A percentile compares a stretch with the other conserved stretches of the same genome.
These are phyloP conservation scores for Pseudisothecium myosuroides DNA, from an alignment of 225 moss, liverwort and hornwort genomes.

Conservation along the genomic window DNA sequence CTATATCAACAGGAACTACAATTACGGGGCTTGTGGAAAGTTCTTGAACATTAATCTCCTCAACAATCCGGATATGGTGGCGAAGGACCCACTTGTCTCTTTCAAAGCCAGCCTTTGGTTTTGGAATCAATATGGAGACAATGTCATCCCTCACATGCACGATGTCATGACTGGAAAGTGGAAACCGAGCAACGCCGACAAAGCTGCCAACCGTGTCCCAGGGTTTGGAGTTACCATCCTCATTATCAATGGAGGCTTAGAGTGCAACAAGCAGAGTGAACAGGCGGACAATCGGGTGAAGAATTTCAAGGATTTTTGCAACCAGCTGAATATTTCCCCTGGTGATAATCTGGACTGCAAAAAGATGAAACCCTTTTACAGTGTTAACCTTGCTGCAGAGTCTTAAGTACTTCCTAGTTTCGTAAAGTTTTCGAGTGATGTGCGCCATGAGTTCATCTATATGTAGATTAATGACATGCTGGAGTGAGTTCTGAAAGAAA, in stretches of 20 bases:
- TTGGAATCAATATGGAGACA: slow-evolving; percentile 36
- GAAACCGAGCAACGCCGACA: slow-evolving; percentile 11
- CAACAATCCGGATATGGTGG: slow-evolving; percentile 26
- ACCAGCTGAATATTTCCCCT: slow-evolving; percentile 2
- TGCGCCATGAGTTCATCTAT: not conserved
- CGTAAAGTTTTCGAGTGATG: not conserved
- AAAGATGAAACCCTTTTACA: slow-evolving; percentile 17
- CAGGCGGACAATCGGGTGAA: slow-evolving; percentile 17
- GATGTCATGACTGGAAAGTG: slow-evolving; percentile 44
- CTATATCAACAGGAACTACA: slow-evolving; percentile 42
- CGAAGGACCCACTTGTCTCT: slow-evolving; percentile 5
- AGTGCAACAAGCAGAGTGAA: slow-evolving; percentile 13
- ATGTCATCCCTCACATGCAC: slow-evolving; percentile 42
- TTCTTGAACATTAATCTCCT: slow-evolving; percentile 19
- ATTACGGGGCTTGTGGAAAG: slow-evolving; percentile 31
- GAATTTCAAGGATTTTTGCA: slow-evolving; percentile 18
- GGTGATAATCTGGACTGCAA: slow-evolving; percentile 48
- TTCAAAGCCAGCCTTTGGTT: slow-evolving; percentile 52
- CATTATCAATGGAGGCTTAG: slow-evolving; percentile 45
- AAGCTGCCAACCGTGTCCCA: slow-evolving; percentile 19
- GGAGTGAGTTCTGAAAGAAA: not conserved
- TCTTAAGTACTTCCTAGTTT: not conserved
- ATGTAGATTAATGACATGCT: not conserved
- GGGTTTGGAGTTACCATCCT: slow-evolving; percentile 49
- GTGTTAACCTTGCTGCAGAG: not conserved